Percentiles rank a stretch among this genome's conserved stretches.
Conservation (phyloP, 768 basidiomycete genomes). For the Cytidiella melzeri region DNA sequence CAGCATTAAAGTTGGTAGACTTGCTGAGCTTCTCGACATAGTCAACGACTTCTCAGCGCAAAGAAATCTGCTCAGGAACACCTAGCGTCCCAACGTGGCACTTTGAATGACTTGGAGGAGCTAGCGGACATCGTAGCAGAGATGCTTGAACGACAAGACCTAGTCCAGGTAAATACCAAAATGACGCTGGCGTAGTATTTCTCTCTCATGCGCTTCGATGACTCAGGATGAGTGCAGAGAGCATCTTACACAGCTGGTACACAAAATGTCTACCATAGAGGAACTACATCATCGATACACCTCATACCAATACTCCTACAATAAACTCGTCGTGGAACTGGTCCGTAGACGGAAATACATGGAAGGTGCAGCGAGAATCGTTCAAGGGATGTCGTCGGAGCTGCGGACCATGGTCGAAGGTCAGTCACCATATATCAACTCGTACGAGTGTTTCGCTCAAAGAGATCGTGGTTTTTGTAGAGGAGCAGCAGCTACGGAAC, state of each 20-base stretch:
- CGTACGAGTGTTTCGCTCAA: neutral
- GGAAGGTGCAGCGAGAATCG: slow-evolving; percentile 58
- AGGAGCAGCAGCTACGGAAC: slow-evolving; percentile 58
- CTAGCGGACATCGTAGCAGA: slow-evolving; percentile 75
- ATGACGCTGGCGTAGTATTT: neutral
- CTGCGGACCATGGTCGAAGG: slow-evolving; percentile 64
- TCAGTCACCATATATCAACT: slow-evolving; percentile 19
- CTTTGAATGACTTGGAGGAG: slow-evolving; percentile 65
- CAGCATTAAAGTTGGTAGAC: neutral
- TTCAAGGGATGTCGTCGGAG: slow-evolving; percentile 59
- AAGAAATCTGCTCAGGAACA: slow-evolving; percentile 40
- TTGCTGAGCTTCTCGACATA: slow-evolving; percentile 20
- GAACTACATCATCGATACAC: slow-evolving; percentile 62
- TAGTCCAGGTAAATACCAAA: slow-evolving; percentile 56
- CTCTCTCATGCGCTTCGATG: neutral
- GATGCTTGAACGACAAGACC: slow-evolving; percentile 66
- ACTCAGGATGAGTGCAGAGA: slow-evolving; percentile 46
- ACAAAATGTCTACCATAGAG: slow-evolving; percentile 55
- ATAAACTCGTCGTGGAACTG: slow-evolving; percentile 68
- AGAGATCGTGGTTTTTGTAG: slow-evolving; percentile 31
- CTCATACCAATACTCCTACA: slow-evolving; percentile 67
- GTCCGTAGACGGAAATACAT: slow-evolving; percentile 60
- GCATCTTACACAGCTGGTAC: slow-evolving; percentile 49
- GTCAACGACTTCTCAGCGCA: slow-evolving; percentile 43
- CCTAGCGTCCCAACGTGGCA: slow-evolving; percentile 41